Conservation (phyloP, 1,139 yeast genomes). For the Spathaspora sp. region DNA sequence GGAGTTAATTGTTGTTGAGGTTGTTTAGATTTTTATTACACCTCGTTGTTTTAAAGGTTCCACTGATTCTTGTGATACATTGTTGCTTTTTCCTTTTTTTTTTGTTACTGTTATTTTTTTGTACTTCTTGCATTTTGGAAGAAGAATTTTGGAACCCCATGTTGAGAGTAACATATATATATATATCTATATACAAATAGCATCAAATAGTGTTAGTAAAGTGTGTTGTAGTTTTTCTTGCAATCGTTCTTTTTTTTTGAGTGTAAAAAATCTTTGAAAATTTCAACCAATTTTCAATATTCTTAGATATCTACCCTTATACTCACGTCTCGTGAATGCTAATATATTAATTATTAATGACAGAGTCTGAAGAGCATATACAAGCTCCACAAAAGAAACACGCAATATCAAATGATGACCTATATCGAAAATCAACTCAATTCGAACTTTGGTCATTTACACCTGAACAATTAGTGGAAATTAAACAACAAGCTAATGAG, state of each 20-base stretch:
- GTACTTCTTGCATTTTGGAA: neutral
- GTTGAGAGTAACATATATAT: neutral
- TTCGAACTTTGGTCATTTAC: conserved; percentile 85
- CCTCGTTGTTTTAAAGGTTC: neutral
- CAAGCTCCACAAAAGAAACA: conserved; percentile 11
- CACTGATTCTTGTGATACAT: neutral
- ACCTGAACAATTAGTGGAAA: conserved; percentile 47
- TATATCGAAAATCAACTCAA: conserved; percentile 85
- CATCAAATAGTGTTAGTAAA: neutral
- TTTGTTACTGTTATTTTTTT: neutral
- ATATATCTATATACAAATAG: neutral
- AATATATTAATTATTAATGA: neutral
- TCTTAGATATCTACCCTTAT: too few species aligned
- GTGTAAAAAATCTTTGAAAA: neutral
- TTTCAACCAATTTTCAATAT: too few species aligned
- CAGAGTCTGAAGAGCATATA: conserved; percentile 2
- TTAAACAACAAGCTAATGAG: conserved; percentile 50
- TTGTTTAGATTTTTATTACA: conserved; percentile 1
- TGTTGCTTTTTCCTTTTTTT: neutral
- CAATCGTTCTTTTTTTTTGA: neutral
- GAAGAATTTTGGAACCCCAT: neutral
- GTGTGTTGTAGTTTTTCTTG: neutral
- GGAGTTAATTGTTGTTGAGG: neutral
- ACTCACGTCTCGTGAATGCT: too few species aligned
- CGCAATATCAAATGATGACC: conserved; percentile 67